Evolutionary conservation across 768 basidiomycete genomes (phyloP).

Genomic region (Trametes coccinea): DNA sequence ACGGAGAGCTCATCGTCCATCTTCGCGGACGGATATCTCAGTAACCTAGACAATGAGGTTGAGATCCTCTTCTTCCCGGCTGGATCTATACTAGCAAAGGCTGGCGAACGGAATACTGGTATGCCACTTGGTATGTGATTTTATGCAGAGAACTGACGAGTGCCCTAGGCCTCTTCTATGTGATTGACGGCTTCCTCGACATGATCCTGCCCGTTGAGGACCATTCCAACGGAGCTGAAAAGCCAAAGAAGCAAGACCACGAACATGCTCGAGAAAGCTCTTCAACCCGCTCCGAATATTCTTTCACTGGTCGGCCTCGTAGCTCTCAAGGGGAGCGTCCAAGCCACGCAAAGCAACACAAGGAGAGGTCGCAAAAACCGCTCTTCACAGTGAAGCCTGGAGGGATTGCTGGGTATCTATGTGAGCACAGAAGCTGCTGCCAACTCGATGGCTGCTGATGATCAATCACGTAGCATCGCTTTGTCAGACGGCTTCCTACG

Average conservation of each 20-base stretch:
- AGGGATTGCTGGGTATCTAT: slow-evolving; percentile 95
- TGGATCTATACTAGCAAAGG: slow-evolving; percentile 81
- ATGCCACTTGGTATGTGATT: slow-evolving; percentile 5
- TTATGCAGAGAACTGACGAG: neutral
- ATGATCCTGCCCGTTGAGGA: slow-evolving; percentile 67
- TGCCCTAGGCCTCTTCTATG: slow-evolving; percentile 76
- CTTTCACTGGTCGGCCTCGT: slow-evolving; percentile 10
- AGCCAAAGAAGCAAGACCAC: slow-evolving; percentile 6
- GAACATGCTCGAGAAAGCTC: slow-evolving; percentile 1
- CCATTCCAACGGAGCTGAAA: neutral
- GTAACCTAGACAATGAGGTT: slow-evolving; percentile 92
- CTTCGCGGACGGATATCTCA: slow-evolving; percentile 59
- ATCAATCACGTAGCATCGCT: slow-evolving; percentile 63
- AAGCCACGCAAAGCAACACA: slow-evolving; percentile 33
- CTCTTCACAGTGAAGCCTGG: slow-evolving; percentile 96
- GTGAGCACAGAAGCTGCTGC: slow-evolving; percentile 38
- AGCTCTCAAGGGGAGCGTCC: slow-evolving; percentile 7
- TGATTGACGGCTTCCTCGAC: slow-evolving; percentile 95
- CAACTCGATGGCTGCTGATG: neutral
- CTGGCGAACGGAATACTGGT: slow-evolving; percentile 90
- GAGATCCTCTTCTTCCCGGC: slow-evolving; percentile 93
- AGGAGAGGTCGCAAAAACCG: slow-evolving; percentile 53
- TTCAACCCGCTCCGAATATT: slow-evolving; percentile 15
- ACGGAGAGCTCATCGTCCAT: slow-evolving; percentile 58
- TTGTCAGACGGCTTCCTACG: slow-evolving; percentile 90